A percentile compares a stretch with the other conserved stretches of the same genome.
phyloP scores from a whole-genome alignment of 495 filamentous ascomycete species.

The Neurospora discreta region DNA sequence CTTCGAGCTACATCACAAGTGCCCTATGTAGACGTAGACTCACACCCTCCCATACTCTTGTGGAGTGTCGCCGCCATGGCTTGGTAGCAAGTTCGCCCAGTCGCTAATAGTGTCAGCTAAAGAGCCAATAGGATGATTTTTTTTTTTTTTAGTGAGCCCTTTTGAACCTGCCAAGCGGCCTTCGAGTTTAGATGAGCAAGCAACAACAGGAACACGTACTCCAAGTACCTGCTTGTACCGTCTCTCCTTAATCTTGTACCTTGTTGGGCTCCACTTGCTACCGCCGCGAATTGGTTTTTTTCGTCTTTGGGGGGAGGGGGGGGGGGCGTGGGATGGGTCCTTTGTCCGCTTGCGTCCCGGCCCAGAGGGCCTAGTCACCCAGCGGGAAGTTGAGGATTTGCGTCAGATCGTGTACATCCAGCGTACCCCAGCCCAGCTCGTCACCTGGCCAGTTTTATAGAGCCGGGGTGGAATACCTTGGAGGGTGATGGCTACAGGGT shows the following conservation, averaged over 20 bases:
- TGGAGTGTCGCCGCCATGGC: constrained; percentile 18
- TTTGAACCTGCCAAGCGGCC: constrained; percentile 11
- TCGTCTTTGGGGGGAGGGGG: neutral
- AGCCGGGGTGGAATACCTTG: neutral
- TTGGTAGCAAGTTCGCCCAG: constrained; percentile 1
- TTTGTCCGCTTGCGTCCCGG: neutral
- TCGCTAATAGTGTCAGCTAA: neutral
- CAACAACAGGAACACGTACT: neutral
- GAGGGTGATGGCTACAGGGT: neutral
- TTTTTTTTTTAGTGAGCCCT: constrained; percentile 14
- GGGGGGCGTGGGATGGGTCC: neutral
- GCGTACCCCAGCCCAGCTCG: neutral
- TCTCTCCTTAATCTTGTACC: neutral
- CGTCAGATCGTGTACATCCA: neutral
- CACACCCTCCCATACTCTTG: constrained; percentile 10
- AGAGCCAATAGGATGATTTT: constrained; percentile 19
- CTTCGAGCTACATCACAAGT: constrained; percentile 6
- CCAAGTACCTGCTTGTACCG: neutral
- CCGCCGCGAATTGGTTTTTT: neutral
- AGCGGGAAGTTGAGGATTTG: neutral
- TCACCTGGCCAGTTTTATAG: neutral
- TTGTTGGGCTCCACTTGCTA: neutral
- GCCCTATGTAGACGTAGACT: constrained; percentile 3
- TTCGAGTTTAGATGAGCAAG: neutral
- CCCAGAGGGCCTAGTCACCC: neutral